These are phyloP conservation scores for Fusarium palustre DNA, from an alignment of 2,329 filamentous ascomycete genomes.

Conservation along the genomic window DNA sequence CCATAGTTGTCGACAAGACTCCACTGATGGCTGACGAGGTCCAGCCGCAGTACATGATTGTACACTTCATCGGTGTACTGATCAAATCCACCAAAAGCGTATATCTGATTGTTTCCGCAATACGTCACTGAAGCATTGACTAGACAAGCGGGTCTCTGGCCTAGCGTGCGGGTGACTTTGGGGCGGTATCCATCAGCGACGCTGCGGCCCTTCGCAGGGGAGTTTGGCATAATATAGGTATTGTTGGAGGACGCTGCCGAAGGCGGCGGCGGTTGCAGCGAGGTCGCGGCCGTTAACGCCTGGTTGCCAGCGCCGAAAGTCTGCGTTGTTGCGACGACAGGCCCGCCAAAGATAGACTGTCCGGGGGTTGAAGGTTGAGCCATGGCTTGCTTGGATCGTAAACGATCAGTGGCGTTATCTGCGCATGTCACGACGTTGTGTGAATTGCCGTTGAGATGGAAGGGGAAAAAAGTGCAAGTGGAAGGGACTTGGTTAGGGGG, in stretches of 20 bases:
- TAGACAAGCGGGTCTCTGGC: conserved; percentile 88
- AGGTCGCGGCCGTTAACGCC: conserved; percentile 44
- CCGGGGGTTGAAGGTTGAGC: conserved; percentile 60
- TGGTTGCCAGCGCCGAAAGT: conserved; percentile 44
- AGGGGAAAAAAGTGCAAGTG: neutral
- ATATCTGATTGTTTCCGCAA: conserved; percentile 96
- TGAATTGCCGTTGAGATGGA: conserved; percentile 8
- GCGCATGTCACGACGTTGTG: conserved; percentile 40
- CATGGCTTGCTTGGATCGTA: conserved; percentile 53
- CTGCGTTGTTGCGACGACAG: conserved; percentile 45
- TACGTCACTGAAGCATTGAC: conserved; percentile 99
- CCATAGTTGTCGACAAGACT: conserved; percentile 98
- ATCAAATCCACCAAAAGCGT: conserved; percentile 97
- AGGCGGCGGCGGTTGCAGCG: conserved; percentile 44
- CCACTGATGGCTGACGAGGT: conserved; percentile 91
- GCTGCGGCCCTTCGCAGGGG: conserved; percentile 75
- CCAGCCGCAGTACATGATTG: conserved; percentile 92
- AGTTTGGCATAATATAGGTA: conserved; percentile 92
- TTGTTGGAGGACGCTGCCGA: conserved; percentile 68
- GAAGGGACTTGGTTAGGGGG: neutral
- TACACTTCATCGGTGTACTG: conserved; percentile 99
- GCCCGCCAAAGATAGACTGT: conserved; percentile 63
- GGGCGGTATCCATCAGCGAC: conserved; percentile 83
- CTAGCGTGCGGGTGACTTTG: conserved; percentile 81
- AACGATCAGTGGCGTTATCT: conserved; percentile 39